Base-by-base conservation (phyloP, 176 grass and related monocot species). In the Poa pratensis region DNA sequence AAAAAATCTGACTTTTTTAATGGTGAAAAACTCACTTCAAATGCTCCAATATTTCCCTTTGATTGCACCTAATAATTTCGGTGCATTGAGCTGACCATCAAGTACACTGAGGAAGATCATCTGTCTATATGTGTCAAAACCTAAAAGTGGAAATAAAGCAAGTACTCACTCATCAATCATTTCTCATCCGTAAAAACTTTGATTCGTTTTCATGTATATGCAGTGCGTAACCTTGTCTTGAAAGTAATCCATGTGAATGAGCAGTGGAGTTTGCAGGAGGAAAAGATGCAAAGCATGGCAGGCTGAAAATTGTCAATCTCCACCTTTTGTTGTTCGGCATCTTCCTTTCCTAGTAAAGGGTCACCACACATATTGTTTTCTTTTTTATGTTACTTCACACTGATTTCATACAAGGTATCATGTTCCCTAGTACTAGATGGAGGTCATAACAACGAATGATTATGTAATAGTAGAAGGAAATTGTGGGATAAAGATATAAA, bases 201-300 rank as follows among this genome's bases (percentile, higher is more conserved):
- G 43, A 46, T 77, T 73, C 28, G 18, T 32, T 55, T 79, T 45
- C 18, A 10, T 76, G 53, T 70, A 17, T 26, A 24, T 15, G 30
- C 30, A 9, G 52, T 72, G 32, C 35, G 3, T 79, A 58, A 57
- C 84, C 84, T 87, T 90, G 57, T 24, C 57, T 24, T 65, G 66
- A 50, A 68, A 83, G 84, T 45, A 83, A 48, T 73, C n/a, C 66
- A 68, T 90, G 89, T 87, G 84, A 90, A 87, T 59, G 75, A 52
- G 80, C 9, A 42, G 5, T 19, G 74, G 27, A 59, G 58, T 22
- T 59, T 52, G 75, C 80, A 42, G 58, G 50, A 67, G 62, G 75
- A 79, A 75, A 87, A 87, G 84, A 73, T 62, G 79, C 20, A 40
- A 42, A 16, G 59, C 59, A 5, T 65, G 24, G 57, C 80, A 79